A percentile compares a stretch with the other conserved stretches of the same genome.
These are phyloP conservation scores for Pulveroboletus ravenelii DNA, from an alignment of 768 basidiomycete species.

Conservation along the genomic window DNA sequence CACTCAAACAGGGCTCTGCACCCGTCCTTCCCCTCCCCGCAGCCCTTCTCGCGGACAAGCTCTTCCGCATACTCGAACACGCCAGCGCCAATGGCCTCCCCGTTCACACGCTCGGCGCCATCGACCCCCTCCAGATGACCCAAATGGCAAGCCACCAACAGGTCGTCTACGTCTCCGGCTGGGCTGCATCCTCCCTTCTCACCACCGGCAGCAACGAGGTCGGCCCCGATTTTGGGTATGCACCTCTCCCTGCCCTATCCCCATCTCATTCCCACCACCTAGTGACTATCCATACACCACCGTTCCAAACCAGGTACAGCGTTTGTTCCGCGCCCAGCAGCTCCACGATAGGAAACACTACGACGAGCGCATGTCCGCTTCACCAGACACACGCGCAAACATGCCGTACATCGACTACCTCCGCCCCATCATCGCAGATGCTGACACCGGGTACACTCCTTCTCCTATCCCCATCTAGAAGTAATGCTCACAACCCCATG, in stretches of 20 bases:
- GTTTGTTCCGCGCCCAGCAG: slow-evolving; percentile 87
- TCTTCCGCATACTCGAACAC: slow-evolving; percentile 62
- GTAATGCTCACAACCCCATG: slow-evolving; percentile 4
- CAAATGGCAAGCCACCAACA: slow-evolving; percentile 88
- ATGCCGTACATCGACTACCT: slow-evolving; percentile 84
- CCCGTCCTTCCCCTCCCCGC: slow-evolving; percentile 74
- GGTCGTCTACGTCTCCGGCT: slow-evolving; percentile 88
- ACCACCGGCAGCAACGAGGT: slow-evolving; percentile 91
- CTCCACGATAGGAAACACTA: slow-evolving; percentile 92
- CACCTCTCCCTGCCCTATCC: background rate
- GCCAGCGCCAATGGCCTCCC: slow-evolving; percentile 62
- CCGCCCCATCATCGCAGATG: slow-evolving; percentile 91
- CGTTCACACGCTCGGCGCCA: slow-evolving; percentile 88
- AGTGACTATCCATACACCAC: slow-evolving; percentile 96
- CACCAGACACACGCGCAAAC: slow-evolving; percentile 58
- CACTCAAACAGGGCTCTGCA: slow-evolving; percentile 83
- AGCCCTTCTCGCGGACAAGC: slow-evolving; percentile 78
- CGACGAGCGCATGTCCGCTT: slow-evolving; percentile 71
- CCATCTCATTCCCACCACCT: slow-evolving; percentile 3
- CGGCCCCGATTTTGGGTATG: slow-evolving; percentile 83
- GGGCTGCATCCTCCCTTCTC: slow-evolving; percentile 82
- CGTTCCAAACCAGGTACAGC: slow-evolving; percentile 92
- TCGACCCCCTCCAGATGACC: slow-evolving; percentile 92
- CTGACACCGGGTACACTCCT: slow-evolving; percentile 76
- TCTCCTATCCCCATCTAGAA: background rate